phyloP scores from a whole-genome alignment of 805 yeast species.

The Saccharomycopsis sp. region DNA sequence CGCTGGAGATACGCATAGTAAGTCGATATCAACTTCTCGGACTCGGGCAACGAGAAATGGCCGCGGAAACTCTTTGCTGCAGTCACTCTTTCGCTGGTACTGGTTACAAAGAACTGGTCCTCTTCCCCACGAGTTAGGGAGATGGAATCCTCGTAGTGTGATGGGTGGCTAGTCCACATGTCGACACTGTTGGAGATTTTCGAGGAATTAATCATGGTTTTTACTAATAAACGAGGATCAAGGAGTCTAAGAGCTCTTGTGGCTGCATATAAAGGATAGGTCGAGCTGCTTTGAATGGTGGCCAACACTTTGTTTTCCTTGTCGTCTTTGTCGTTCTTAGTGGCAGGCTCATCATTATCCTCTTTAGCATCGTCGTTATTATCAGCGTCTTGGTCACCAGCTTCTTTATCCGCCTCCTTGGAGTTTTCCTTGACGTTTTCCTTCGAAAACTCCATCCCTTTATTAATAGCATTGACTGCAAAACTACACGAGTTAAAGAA shows the following conservation, averaged over 20 bases:
- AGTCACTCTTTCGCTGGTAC: constrained; percentile 35
- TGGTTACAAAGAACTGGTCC: constrained; percentile 44
- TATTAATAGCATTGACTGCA: constrained; percentile 36
- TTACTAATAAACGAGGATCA: constrained; percentile 15
- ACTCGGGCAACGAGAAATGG: constrained; percentile 56
- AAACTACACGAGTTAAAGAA: constrained; percentile 39
- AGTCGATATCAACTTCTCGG: constrained; percentile 51
- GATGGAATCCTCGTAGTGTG: constrained; percentile 47
- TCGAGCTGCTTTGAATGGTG: neutral
- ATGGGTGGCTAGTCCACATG: constrained; percentile 56
- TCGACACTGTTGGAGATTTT: constrained; percentile 29
- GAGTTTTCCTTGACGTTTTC: constrained; percentile 6
- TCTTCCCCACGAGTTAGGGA: constrained; percentile 36
- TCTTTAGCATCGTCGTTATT: no score
- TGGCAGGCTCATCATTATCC: no score
- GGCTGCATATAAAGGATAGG: neutral
- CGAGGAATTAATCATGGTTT: constrained; percentile 8
- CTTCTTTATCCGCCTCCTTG: neutral
- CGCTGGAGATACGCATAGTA: constrained; percentile 66
- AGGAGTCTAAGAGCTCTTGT: constrained; percentile 10
- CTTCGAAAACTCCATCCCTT: constrained; percentile 32
- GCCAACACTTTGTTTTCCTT: neutral
- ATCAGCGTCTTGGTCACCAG: no score
- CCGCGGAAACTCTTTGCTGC: constrained; percentile 54
- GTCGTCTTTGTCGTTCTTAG: neutral